Conservation (phyloP, 169 alveolate species). For the Sarcocystis neurona region DNA sequence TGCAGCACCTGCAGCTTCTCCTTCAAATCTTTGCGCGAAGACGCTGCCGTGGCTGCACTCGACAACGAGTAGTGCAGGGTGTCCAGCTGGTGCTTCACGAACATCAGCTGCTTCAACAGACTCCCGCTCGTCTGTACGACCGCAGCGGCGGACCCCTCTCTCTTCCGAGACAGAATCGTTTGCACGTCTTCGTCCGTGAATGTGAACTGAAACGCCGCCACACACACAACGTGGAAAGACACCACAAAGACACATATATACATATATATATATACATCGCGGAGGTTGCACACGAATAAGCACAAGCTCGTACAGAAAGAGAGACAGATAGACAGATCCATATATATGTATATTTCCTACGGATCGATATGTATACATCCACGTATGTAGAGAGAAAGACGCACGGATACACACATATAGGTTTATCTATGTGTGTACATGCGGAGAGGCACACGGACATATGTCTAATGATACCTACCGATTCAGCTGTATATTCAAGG, state of each 20-base stretch:
- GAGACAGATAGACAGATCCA: too few relatives aligned
- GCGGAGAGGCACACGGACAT: too few relatives aligned
- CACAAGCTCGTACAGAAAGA: too few relatives aligned
- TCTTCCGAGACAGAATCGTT: background rate
- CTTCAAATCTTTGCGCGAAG: background rate
- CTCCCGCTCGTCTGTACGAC: conserved; percentile 1
- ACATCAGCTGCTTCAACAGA: background rate
- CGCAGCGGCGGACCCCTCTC: background rate
- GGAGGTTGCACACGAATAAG: too few relatives aligned
- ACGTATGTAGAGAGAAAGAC: too few relatives aligned
- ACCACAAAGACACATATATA: background rate
- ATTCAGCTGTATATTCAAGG: too few relatives aligned
- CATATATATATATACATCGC: background rate
- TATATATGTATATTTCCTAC: too few relatives aligned
- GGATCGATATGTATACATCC: too few relatives aligned
- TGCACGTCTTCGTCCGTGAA: conserved; percentile 28
- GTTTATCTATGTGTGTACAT: too few relatives aligned
- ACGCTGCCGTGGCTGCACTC: background rate
- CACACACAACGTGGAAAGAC: background rate
- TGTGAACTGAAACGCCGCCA: background rate
- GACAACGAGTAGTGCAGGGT: conserved; percentile 11
- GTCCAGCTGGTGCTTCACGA: conserved; percentile 15
- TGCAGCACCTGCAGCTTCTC: conserved; percentile 7
- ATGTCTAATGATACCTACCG: too few relatives aligned
- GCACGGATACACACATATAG: too few relatives aligned